Evolutionary conservation across 805 yeast genomes (phyloP), one percentile per base, ranked within the genome.

Genomic region (Suhomyces faveliae): DNA sequence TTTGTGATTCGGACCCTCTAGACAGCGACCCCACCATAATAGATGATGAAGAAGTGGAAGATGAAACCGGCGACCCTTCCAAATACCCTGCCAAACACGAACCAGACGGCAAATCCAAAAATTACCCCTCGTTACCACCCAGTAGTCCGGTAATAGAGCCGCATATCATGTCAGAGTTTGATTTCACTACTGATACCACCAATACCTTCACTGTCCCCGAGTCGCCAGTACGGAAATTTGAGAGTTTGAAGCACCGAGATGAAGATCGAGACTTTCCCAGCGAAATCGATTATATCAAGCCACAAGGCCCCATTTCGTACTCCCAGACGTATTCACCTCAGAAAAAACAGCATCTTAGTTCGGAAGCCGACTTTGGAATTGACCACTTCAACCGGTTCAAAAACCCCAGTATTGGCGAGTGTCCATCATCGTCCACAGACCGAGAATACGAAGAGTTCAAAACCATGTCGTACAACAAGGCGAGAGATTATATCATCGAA

Each of bases 291-390:
- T 33, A 41, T 20, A 11, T 49, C 11, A 48, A 48, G n/a, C 43
- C 47, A 11, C 41, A 33, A 30, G 13, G 23, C 3, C 8, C 48
- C 4, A 9, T 19, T 10, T 25, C 11, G 13, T 29, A 8, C 5
- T 40, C 51, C 3, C 47, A 48, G 21, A 24, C 46, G 8, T 42
- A 24, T 37, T 48, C 46, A 11, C 48, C 51, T 6, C 41, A 38
- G 5, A 44, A 42, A 20, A 25, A 24, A 6, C 40, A 25, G 41
- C 44, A 43, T 17, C 30, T 49, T 15, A 64, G 74, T 49, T 66
- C 72, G 9, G 77, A 71, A 21, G 64, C 77, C 7, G 78, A 73
- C 49, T 75, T 79, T 51, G 84, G 83, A 0, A 67, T 80, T 23
- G 84, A 80, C 53, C 66, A 70, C 44, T 78, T 78, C 51, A 71